Base-by-base conservation (phyloP, 2,329 filamentous ascomycete genomes). In the Fusarium heterosporum region DNA sequence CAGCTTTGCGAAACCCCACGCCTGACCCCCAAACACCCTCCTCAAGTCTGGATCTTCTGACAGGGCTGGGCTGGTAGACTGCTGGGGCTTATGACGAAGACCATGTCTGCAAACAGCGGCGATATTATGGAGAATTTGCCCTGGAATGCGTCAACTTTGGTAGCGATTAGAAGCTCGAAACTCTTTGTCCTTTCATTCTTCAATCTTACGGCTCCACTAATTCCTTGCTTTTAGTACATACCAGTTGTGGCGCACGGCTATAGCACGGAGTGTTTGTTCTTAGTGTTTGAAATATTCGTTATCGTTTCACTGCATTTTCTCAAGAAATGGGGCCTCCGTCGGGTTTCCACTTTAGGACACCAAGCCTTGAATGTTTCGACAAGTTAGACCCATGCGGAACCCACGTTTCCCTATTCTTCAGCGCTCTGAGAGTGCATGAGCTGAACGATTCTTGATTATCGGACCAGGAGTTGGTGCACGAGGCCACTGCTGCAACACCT, bases 241-340 rank as follows among this genome's bases (percentile, higher is more conserved):
- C 40, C 40, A 66, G 30, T 56, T 47, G 50, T 57, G 42, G 48
- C 48, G 38, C 61, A 48, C 47, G 51, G 64, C n/a, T 56, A 48
- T 46, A 50, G 41, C 46, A 48, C 57, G 43, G 51, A 32, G 32
- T 58, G 36, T 55, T 29, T 57, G 17, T 38, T 57, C 29, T 47
- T 38, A 12, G 29, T 41, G 25, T 30, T 50, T 30, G n/a, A 43
- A 48, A 43, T 65, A 29, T 48, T 40, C 60, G 48, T 54, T 53
- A 64, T 68, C 63, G 38, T 49, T 45, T 54, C 26, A 38, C 34
- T 57, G 46, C 65, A 66, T 69, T 58, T 69, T 69, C 66, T 66
- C 55, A 46, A 22, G n/a, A 22, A 39, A 56, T 56, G 29, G 55
- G 29, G 34, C 59, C 47, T 41, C 41, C 54, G 55, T 26, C 40